phyloP scores from a whole-genome alignment of 306 rosid genomes.

The Cicer chorassanicum region DNA sequence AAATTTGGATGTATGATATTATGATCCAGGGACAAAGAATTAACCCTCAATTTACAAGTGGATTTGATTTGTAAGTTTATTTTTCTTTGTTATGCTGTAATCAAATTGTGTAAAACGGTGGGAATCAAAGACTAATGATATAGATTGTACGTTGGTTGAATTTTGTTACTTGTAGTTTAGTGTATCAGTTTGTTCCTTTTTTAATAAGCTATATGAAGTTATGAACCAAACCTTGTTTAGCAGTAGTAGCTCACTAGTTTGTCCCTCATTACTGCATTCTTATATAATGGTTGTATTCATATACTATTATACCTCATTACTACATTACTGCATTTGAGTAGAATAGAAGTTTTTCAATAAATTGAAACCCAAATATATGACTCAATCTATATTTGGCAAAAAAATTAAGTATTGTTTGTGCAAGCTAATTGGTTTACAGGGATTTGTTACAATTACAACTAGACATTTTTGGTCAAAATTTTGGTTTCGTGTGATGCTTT shows the following conservation, averaged over 20 bases:
- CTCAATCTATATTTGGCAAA: not conserved
- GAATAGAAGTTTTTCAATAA: not conserved
- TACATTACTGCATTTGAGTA: not conserved
- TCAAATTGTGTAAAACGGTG: constrained; percentile 42
- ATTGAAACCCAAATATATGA: not conserved
- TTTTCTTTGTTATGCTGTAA: constrained; percentile 28
- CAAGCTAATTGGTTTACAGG: constrained; percentile 10
- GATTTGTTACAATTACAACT: constrained; percentile 25
- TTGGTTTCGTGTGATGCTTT: not conserved
- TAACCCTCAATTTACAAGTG: not conserved
- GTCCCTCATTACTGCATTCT: not conserved
- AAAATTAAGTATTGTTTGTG: not conserved
- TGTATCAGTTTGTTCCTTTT: constrained; percentile 7
- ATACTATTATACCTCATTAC: constrained; percentile 3
- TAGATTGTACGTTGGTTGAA: constrained; percentile 40
- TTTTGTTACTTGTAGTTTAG: constrained; percentile 16
- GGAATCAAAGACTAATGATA: constrained; percentile 32
- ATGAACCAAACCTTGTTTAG: constrained; percentile 32
- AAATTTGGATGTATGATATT: constrained; percentile 67
- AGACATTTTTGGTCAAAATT: constrained; percentile 18
- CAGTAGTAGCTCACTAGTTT: not conserved
- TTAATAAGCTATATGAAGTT: constrained; percentile 1
- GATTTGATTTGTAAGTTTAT: constrained; percentile 51
- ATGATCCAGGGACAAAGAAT: constrained; percentile 43
- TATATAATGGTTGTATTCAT: not conserved